Base-by-base conservation (phyloP, 305 asterid species). In the Fraxinus nigra region DNA sequence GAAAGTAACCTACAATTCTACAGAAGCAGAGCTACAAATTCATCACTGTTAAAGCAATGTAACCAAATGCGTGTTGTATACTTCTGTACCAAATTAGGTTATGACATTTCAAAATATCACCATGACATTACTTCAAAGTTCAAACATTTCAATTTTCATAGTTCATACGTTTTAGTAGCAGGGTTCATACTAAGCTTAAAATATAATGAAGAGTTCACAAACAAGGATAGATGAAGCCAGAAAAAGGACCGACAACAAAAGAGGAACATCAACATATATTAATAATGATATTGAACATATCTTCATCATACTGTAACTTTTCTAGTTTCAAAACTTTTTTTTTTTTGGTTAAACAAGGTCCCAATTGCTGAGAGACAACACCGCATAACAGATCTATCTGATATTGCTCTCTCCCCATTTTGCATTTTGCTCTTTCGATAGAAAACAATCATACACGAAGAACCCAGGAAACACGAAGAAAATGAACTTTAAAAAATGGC, bases 1-100 rank as follows among this genome's bases (percentile, higher is more conserved):
- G 72, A 76, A 83, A 70, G 70, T 20, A 79, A 56, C 70, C 10
- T 80, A 76, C 51, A 24, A 79, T 76, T 56, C 35, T 48, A 77
- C 48, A 38, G 54, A 81, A 78, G 26, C 24, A 77, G 33, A 51
- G 59, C 51, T 34, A 74, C 73, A 72, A 80, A 77, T 18, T 69
- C 83, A 67, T 32, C 37, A 72, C 63, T 51, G 10, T 9, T 46
- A 33, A 28, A 33, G 28, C 16, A 34, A 40, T 7, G 20, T 5
- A 24, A 4, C 18, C 10, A 75, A 75, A 24, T 75, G 46, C 32
- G 74, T 34, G 33, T 2, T 2, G n/a, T 20, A 40, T 30, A 65
- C 67, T 26, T 14, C 7, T 2, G 59, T 22, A 22, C 40, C 46
- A 35, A 48, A 72, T 70, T 6, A 75, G 77, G 69, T 3, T 10